These are phyloP conservation scores for Cladosporium sp. DNA, from an alignment of 2,329 filamentous ascomycete genomes.

Conservation along the genomic window DNA sequence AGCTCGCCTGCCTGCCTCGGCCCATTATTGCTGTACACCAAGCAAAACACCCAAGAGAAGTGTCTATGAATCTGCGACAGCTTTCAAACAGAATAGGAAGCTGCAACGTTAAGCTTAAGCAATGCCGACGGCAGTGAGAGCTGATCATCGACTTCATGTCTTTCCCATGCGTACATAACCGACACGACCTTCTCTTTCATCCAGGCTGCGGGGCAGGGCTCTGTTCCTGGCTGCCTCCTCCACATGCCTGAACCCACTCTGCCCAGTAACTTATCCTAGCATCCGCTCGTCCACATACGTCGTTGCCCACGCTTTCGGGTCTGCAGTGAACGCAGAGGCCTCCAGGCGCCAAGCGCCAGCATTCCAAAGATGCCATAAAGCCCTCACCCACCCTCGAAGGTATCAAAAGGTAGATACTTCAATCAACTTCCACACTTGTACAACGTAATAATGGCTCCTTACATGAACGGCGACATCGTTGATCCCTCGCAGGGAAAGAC, in stretches of 20 bases:
- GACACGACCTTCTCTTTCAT: background rate
- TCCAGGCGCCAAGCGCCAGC: constrained; percentile 12
- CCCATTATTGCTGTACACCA: background rate
- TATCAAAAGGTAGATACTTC: background rate
- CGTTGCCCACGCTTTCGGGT: constrained; percentile 13
- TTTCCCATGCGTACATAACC: constrained; percentile 1
- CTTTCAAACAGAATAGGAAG: background rate
- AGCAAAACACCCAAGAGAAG: background rate
- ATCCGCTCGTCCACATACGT: constrained; percentile 21
- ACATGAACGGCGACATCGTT: constrained; percentile 19
- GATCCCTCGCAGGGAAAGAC: constrained; percentile 20
- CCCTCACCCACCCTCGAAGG: background rate
- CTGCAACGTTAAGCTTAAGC: background rate
- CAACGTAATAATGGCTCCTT: constrained; percentile 18
- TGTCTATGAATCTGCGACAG: background rate
- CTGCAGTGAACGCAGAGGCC: constrained; percentile 16
- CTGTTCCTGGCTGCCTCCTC: constrained; percentile 8
- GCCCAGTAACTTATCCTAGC: constrained; percentile 1
- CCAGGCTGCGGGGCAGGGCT: constrained; percentile 8
- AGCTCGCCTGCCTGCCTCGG: constrained; percentile 6
- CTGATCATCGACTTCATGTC: background rate
- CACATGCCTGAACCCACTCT: constrained; percentile 18
- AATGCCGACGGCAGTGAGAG: background rate
- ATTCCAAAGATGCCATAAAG: constrained; percentile 16
- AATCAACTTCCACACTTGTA: background rate